Percentiles rank a stretch among this genome's conserved stretches.
phyloP scores from a whole-genome alignment of 2,329 filamentous ascomycete genomes.

The Fusarium sterilihyphosum region DNA sequence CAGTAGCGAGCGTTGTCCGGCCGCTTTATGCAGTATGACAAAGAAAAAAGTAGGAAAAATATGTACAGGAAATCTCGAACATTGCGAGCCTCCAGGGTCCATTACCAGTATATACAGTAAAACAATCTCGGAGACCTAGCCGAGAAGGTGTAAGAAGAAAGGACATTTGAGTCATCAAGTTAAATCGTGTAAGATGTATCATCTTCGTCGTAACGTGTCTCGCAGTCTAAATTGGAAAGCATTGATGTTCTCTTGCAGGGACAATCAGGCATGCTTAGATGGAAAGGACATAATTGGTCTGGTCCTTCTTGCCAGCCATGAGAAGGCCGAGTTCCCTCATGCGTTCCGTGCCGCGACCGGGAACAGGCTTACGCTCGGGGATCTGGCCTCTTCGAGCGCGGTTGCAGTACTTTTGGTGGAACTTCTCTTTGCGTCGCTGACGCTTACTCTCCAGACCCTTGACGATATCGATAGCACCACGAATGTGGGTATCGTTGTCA shows the following conservation, averaged over 20 bases:
- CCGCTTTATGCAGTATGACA: slow-evolving; percentile 38
- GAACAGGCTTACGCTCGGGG: slow-evolving; percentile 72
- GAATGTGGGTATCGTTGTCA: slow-evolving; percentile 70
- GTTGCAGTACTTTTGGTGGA: slow-evolving; percentile 88
- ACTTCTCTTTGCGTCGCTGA: slow-evolving; percentile 91
- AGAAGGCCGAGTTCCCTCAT: slow-evolving; percentile 86
- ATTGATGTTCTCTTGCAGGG: slow-evolving; percentile 6
- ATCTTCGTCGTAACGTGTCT: slow-evolving; percentile 26
- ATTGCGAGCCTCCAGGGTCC: slow-evolving; percentile 3
- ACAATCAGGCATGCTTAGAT: slow-evolving; percentile 57
- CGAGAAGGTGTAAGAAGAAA: slow-evolving; percentile 21
- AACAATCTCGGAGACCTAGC: slow-evolving; percentile 23
- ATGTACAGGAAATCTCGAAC: slow-evolving; percentile 35
- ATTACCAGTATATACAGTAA: slow-evolving; percentile 37
- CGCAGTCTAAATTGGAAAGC: slow-evolving; percentile 20
- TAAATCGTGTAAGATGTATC: slow-evolving; percentile 34
- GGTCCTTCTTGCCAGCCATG: slow-evolving; percentile 82
- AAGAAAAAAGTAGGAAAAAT: slow-evolving; percentile 23
- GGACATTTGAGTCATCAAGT: slow-evolving; percentile 29
- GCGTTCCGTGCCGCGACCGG: slow-evolving; percentile 88
- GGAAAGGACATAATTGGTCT: slow-evolving; percentile 81
- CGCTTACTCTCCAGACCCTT: slow-evolving; percentile 96
- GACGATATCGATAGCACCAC: slow-evolving; percentile 97
- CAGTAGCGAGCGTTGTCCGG: slow-evolving; percentile 41
- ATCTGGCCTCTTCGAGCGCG: slow-evolving; percentile 77